These are phyloP conservation scores for Miscanthus sacchariflorus DNA, from an alignment of 202 grass and related monocot genomes.

Conservation along the genomic window DNA sequence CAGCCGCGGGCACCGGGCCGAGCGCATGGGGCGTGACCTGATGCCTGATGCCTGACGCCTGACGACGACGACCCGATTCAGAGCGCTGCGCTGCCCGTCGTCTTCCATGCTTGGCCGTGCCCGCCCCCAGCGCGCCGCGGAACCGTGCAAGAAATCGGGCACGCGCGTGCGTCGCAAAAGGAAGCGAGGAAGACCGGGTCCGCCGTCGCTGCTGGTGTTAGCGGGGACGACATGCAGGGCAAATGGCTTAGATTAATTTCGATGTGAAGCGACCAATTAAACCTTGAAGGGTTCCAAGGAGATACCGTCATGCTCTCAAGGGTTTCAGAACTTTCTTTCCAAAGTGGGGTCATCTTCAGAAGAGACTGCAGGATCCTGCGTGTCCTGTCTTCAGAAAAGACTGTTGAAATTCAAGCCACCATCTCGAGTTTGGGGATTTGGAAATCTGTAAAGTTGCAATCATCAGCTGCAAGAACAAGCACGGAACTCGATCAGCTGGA, in stretches of 20 bases:
- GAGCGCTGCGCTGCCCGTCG: not conserved
- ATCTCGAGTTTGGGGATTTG: not conserved
- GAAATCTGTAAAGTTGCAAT: not conserved
- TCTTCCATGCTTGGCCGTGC: not conserved
- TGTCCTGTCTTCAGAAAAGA: not conserved
- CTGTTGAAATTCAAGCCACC: not conserved
- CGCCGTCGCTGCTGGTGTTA: not conserved
- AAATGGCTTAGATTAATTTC: too few species aligned
- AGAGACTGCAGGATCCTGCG: not conserved
- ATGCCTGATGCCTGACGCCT: not conserved
- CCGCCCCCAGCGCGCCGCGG: not conserved
- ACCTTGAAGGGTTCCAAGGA: conserved; percentile 14
- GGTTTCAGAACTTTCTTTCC: not conserved
- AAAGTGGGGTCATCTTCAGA: not conserved
- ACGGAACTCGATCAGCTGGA: not conserved
- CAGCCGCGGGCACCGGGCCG: not conserved
- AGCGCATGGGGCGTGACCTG: not conserved
- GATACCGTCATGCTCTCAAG: not conserved
- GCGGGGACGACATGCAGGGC: too few species aligned
- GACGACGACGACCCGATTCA: not conserved
- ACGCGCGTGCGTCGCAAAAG: not conserved
- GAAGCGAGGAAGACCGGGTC: conserved; percentile 20
- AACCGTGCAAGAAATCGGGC: conserved; percentile 46
- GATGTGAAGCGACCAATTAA: too few species aligned
- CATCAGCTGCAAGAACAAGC: not conserved